Base-by-base conservation (phyloP, 257 asterid genomes). In the Linderniella brevidens region DNA sequence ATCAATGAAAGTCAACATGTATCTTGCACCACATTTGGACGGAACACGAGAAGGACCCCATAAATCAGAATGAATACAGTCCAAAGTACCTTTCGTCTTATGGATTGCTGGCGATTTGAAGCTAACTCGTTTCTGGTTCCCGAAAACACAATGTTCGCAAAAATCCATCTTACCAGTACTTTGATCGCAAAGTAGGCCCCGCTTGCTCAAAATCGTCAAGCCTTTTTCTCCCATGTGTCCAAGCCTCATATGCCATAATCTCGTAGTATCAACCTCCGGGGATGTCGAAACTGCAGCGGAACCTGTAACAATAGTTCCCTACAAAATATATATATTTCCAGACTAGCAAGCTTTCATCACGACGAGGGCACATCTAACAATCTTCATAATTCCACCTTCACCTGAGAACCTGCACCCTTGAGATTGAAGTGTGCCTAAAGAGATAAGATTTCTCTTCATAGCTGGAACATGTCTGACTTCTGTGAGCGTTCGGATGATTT, bases 181-280 rank as follows among this genome's bases (percentile, higher is more conserved):
- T n/a, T 38, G 14, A 9, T 8, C 43, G 3, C 14, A n/a, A 38
- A 38, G 43, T 9, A 38, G 43, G 14, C 43, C 12, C 14, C 14
- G 3, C 14, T 2, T 38, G 43, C 43, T 38, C 14, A 38, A n/a
- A n/a, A 9, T 9, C 14, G 43, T 9, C 43, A 38, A 38, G 14
- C 43, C 43, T 38, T 38, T 38, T n/a, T 38, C 43, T 9, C 43
- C 14, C 43, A 38, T 38, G 43, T 38, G 14, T 38, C 43, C 43
- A 9, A 38, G 14, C 8, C 14, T 3, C 8, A 38, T 38, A 38
- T n/a, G 43, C 43, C 43, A 38, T 38, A 38, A 38, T 38, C 12
- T 38, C 13, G 8, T n/a, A 8, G 14, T 9, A 38, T 38, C 43
- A 38, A 38, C 12, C 43, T 9, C 12, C 12, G 12, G 14, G 8